phyloP scores from a whole-genome alignment of 805 yeast species.

The Yarrowia sp. region DNA sequence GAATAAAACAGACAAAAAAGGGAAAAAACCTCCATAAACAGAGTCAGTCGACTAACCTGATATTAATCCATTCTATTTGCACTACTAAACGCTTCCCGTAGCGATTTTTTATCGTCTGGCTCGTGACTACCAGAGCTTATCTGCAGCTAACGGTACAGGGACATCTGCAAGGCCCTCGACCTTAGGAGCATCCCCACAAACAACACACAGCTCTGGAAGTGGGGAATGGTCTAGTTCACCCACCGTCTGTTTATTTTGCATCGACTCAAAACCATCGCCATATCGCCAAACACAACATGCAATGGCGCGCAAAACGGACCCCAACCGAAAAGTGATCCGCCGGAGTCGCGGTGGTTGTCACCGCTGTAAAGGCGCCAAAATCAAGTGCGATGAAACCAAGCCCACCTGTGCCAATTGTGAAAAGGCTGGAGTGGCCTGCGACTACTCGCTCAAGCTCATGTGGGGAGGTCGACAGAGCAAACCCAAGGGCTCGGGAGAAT shows the following conservation, averaged over 20 bases:
- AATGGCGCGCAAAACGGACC: slow-evolving; percentile 23
- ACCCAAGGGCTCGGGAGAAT: background rate
- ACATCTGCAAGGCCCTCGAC: background rate
- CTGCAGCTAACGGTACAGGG: slow-evolving; percentile 10
- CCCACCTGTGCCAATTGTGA: slow-evolving; percentile 60
- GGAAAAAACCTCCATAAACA: background rate
- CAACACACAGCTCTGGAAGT: background rate
- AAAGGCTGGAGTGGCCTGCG: slow-evolving; percentile 49
- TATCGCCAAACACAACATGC: background rate
- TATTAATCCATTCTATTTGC: background rate
- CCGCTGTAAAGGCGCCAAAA: slow-evolving; percentile 48
- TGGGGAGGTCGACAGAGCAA: slow-evolving; percentile 73
- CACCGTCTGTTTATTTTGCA: background rate
- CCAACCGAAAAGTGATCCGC: slow-evolving; percentile 22
- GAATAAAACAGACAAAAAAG: background rate
- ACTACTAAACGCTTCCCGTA: background rate
- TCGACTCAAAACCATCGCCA: background rate
- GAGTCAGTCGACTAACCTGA: too few relatives aligned
- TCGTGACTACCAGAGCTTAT: background rate
- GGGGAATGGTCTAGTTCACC: slow-evolving; percentile 7
- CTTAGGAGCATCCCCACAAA: background rate
- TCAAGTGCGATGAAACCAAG: slow-evolving; percentile 66
- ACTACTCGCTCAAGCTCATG: slow-evolving; percentile 57
- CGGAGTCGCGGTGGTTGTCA: slow-evolving; percentile 21
- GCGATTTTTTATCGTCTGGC: background rate